Evolutionary conservation across 129 eudicot genomes (phyloP).

Genomic region (Logfia minima): DNA sequence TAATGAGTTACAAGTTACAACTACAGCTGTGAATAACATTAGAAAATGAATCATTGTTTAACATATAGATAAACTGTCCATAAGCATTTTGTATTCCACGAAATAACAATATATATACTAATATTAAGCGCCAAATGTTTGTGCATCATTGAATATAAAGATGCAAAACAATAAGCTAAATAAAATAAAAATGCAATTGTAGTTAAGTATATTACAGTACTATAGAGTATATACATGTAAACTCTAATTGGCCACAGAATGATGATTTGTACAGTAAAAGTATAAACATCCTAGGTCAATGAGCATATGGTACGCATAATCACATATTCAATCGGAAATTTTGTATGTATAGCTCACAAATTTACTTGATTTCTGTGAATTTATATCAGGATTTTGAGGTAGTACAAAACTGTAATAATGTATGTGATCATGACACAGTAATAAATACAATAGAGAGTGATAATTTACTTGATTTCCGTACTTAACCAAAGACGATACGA

Average conservation of each 20-base stretch:
- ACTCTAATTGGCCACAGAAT: too few relatives aligned
- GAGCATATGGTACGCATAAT: neutral
- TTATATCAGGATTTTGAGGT: neutral
- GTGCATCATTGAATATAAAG: too few relatives aligned
- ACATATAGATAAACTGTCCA: neutral
- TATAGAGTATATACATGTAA: too few relatives aligned
- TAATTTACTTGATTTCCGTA: neutral
- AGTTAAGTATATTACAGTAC: too few relatives aligned
- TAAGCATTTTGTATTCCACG: too few relatives aligned
- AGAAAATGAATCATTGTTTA: neutral
- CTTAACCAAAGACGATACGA: neutral
- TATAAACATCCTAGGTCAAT: neutral
- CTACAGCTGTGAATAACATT: constrained; percentile 18
- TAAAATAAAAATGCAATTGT: too few relatives aligned
- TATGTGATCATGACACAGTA: neutral
- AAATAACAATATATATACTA: too few relatives aligned
- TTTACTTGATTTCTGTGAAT: neutral
- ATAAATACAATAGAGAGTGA: neutral
- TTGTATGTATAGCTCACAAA: neutral
- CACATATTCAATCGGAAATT: neutral
- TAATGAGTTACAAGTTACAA: constrained; percentile 22
- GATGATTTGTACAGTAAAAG: neutral
- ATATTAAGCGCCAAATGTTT: too few relatives aligned
- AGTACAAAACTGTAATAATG: too few relatives aligned
- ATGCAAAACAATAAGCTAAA: too few relatives aligned